These are phyloP conservation scores for Ploettnerulaceae sp. DNA, from an alignment of 2,329 filamentous ascomycete genomes.

Conservation along the genomic window DNA sequence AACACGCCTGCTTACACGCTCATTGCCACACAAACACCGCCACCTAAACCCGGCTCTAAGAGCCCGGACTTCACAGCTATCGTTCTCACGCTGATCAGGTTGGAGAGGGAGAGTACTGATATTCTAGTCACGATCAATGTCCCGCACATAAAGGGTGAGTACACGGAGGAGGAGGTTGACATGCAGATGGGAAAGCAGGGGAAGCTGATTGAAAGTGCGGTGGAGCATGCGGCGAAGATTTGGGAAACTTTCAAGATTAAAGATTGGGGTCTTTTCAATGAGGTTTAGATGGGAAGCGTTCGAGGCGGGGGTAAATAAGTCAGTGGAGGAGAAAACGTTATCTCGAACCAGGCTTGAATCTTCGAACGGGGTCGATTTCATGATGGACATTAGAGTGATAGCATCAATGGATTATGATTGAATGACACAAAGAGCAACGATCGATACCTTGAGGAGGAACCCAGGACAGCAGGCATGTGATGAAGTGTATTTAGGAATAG, in stretches of 20 bases:
- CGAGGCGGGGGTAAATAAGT: neutral
- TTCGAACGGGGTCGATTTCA: too few relatives aligned
- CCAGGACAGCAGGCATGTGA: too few relatives aligned
- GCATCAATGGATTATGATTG: too few relatives aligned
- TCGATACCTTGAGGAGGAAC: too few relatives aligned
- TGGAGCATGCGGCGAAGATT: slow-evolving; percentile 63
- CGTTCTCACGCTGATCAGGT: slow-evolving; percentile 69
- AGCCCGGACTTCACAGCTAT: slow-evolving; percentile 62
- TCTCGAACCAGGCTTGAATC: too few relatives aligned
- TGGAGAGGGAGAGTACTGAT: slow-evolving; percentile 73
- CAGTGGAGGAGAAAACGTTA: neutral
- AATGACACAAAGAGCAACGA: too few relatives aligned
- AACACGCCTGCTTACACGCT: slow-evolving; percentile 62
- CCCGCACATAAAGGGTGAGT: slow-evolving; percentile 72
- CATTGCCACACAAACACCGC: slow-evolving; percentile 58
- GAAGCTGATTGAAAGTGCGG: slow-evolving; percentile 61
- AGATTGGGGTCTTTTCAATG: slow-evolving; percentile 67
- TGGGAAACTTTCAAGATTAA: slow-evolving; percentile 71
- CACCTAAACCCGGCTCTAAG: slow-evolving; percentile 32
- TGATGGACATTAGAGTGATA: too few relatives aligned
- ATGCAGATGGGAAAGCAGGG: slow-evolving; percentile 60
- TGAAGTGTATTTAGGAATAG: too few relatives aligned
- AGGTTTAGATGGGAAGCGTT: slow-evolving; percentile 24
- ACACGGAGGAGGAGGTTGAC: slow-evolving; percentile 67
- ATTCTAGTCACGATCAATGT: slow-evolving; percentile 84